These are phyloP conservation scores for Ensete glaucum DNA, from an alignment of 176 grass and related monocot species.

Conservation along the genomic window DNA sequence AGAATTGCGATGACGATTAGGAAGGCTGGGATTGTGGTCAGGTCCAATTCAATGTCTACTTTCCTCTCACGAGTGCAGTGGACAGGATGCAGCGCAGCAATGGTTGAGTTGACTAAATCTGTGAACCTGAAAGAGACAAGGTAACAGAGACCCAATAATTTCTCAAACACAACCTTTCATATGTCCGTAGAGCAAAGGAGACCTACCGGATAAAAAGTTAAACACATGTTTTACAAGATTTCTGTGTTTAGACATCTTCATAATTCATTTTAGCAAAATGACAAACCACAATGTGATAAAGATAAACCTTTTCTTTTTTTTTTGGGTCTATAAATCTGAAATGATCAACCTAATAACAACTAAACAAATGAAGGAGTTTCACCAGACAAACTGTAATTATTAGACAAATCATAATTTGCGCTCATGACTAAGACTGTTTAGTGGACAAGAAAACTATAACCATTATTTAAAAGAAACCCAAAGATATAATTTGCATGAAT, in stretches of 20 bases:
- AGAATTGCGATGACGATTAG: constrained; percentile 67
- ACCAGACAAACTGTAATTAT: background rate
- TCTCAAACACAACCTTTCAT: too few species aligned
- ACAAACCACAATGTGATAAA: background rate
- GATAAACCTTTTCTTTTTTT: background rate
- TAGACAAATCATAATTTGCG: background rate
- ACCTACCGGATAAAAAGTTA: too few species aligned
- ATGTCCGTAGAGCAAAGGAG: too few species aligned
- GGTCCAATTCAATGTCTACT: constrained; percentile 64
- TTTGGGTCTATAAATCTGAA: background rate
- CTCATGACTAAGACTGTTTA: background rate
- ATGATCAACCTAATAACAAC: too few species aligned
- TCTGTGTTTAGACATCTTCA: too few species aligned
- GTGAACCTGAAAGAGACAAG: constrained; percentile 51
- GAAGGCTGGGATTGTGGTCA: constrained; percentile 80
- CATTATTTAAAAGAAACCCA: background rate
- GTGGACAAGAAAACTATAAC: background rate
- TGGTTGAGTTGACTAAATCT: constrained; percentile 62
- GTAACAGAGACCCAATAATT: constrained; percentile 1
- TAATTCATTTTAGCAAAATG: background rate
- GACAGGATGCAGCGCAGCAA: constrained; percentile 58
- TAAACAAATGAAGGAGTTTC: background rate
- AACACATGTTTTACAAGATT: too few species aligned
- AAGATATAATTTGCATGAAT: background rate
- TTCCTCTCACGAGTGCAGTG: constrained; percentile 78